These are phyloP conservation scores for Phytophthora agathidicida DNA, from an alignment of 352 stramenopile species.

Conservation along the genomic window DNA sequence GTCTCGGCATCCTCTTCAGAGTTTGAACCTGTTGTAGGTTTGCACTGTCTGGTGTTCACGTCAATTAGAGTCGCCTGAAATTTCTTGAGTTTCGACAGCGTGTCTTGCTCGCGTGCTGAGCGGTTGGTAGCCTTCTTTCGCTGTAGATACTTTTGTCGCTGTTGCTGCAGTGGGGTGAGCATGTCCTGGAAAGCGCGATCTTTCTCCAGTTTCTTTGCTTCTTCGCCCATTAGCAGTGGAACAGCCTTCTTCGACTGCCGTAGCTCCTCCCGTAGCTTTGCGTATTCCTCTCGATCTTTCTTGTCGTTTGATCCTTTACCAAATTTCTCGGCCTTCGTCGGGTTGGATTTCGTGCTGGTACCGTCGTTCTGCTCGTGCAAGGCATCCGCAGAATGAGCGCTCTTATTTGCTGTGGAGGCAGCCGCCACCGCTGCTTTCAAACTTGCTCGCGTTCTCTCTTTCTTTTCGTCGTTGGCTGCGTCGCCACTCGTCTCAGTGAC, in stretches of 20 bases:
- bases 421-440: constrained; percentile 59
- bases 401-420: constrained; percentile 15
- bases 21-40: not conserved
- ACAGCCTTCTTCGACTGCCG: constrained; percentile 67
- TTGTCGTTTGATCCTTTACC: constrained; percentile 14
- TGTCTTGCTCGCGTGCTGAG: constrained; percentile 66
- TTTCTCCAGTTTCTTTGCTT: constrained; percentile 62
- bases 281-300: constrained; percentile 67
- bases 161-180: constrained; percentile 77
- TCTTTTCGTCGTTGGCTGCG: constrained; percentile 32
- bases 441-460: constrained; percentile 35
- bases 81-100: constrained; percentile 66
- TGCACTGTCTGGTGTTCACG: constrained; percentile 36
- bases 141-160: constrained; percentile 74
- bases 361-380: constrained; percentile 32
- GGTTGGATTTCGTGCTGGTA: not conserved
- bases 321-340: constrained; percentile 9
- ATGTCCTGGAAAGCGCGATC: constrained; percentile 69
- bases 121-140: constrained; percentile 63
- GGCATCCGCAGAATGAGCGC: not conserved
- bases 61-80: constrained; percentile 63
- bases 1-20: constrained; percentile 8
- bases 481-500: constrained; percentile 41
- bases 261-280: constrained; percentile 68
- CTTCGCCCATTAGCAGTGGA: constrained; percentile 56